Evolutionary conservation across 225 moss, liverwort and hornwort genomes (phyloP), one percentile per base, ranked within the genome.

Genomic region (Pleurozium schreberi): DNA sequence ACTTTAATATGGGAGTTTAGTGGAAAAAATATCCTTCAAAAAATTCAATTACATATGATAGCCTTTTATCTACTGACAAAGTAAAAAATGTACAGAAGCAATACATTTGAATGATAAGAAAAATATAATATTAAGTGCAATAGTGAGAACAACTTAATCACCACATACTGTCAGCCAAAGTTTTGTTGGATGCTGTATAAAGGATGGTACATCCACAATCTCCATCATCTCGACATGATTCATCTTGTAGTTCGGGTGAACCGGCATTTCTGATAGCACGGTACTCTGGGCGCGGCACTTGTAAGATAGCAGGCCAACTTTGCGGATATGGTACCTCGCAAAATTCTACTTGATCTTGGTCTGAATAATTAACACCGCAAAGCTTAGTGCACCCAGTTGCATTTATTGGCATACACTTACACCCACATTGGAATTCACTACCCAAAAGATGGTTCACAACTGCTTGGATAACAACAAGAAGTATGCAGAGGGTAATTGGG

Each of bases 301-400:
- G 98, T 92, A 99, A 88, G 57, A 99, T 75, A 61, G 86, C 94
- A 55, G 98, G 95, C 97, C 97, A 99, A 53, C 74, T 79, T 88
- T 89, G 86, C 47, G 61, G 93, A 91, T 69, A 95, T 84, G 90
- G 88, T 27, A 97, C 87, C 82, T 88, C 90, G 23, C 98, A 99
- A 60, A 86, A 95, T 25, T 61, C 88, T 61, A 95, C 92, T 94
- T 99, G 98, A 69, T 75, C 75, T 82, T 86, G 74, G 88, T 93
- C 88, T 13, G 97, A 97, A 71, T 91, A 96, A 60, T 93, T 58
- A 50, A 95, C 31, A 27, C 96, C 97, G 68, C 97, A 96, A 45
- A 38, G 74, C 42, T 89, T 91, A 16, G 88, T 88, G 77, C 93
- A 92, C 28, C 90, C 77, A 25, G 83, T 85, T 73, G 88, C 75